Base-by-base conservation (phyloP, 176 grass and related monocot species). In the Urochloa ruziziensis region DNA sequence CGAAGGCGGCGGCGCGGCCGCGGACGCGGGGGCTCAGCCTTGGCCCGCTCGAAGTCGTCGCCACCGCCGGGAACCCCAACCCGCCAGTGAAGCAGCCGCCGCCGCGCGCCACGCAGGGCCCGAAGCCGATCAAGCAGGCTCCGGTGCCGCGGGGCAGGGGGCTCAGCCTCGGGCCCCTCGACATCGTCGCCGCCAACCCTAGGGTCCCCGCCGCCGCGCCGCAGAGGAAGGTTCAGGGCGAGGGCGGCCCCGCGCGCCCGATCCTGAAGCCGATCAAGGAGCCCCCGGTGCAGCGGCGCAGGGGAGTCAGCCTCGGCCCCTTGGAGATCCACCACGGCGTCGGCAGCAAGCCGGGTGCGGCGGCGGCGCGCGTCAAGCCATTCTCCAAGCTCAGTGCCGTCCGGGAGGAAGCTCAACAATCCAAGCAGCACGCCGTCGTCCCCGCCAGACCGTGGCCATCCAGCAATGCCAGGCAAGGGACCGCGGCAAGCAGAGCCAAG, bases 271-370 rank as follows among this genome's bases (percentile, higher is more conserved):
- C 83, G 39, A 90, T 90, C 83, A 90, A 67, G 79, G 79, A 90
- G 66, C 79, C 83, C 0, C 66, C 79, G 0, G 66, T 86, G 83
- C 79, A 59, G 62, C 80, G 70, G 6, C 93, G 87, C 62, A 91
- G 93, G 89, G 91, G 91, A 4, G 76, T 90, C 72, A 94, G 96
- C 68, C 91, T 98, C 8, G 96, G 96, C 1, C 91, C 96, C 0
- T 16, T 91, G 83, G 93, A 95, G 87, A 98, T 98, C 60, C 93
- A 90, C 48, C 28, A 86, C 16, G 85, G 84, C 69, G 6, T 82
- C 79, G 42, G 16, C 75, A 34, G 83, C 74, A 90, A 67, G 37
- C 65, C 65, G 0, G 35, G 29, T 5, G 37, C 62, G 0, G 18
- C 24, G 67, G 39, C 47, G 16, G 48, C 61, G 51, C 83, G 70